phyloP scores from a whole-genome alignment of 2,329 filamentous ascomycete species.

The Colletotrichum siamense region DNA sequence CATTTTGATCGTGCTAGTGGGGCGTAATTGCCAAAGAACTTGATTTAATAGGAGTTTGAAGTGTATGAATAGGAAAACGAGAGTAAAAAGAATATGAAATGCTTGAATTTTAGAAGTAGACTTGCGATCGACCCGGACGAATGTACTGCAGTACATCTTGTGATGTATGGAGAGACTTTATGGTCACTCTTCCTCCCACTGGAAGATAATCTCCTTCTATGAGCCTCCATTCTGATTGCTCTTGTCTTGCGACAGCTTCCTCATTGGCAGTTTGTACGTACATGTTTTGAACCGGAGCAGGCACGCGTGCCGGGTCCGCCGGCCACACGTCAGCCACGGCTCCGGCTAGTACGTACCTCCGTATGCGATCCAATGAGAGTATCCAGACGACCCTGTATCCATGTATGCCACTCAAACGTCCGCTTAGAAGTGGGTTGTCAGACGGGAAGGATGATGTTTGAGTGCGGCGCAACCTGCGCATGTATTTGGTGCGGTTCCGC shows the following conservation, averaged over 20 bases:
- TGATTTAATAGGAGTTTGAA: not conserved
- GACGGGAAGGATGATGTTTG: not conserved
- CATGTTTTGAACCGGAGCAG: not conserved
- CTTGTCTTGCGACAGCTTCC: not conserved
- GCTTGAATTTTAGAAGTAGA: accelerated
- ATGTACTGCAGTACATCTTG: not conserved
- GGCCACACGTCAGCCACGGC: not conserved
- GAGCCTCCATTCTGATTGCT: not conserved
- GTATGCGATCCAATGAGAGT: not conserved
- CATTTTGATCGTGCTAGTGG: not conserved
- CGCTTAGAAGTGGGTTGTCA: not conserved
- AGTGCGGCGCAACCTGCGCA: not conserved
- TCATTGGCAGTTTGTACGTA: not conserved
- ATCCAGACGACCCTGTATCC: not conserved
- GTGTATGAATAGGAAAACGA: not conserved
- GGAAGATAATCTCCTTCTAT: not conserved
- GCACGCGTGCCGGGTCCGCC: not conserved
- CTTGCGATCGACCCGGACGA: not conserved
- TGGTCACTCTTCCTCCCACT: accelerated
- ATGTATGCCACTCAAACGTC: not conserved
- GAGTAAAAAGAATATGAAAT: too few species aligned
- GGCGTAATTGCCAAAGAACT: not conserved
- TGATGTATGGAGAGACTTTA: not conserved
- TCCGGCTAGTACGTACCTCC: not conserved
- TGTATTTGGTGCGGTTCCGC: not conserved